Conservation (phyloP, 208 protist genomes). For the Endotrypanum monterogeii region DNA sequence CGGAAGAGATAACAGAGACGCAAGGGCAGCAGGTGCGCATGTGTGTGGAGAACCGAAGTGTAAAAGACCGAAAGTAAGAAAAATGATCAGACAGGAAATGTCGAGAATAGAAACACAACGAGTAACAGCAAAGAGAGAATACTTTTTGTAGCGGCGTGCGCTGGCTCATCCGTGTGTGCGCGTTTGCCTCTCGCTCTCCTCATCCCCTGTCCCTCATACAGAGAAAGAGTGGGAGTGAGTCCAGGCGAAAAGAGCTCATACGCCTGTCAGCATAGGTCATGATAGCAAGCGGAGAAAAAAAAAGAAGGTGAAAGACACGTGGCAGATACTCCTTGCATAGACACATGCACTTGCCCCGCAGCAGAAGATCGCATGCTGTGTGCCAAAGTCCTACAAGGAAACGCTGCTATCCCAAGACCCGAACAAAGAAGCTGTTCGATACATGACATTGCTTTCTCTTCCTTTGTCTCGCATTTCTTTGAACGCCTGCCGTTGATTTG, state of each 20-base stretch:
- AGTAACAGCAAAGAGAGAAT: not conserved
- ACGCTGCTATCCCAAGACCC: not conserved
- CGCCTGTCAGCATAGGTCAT: not conserved
- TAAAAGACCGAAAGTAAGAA: not conserved
- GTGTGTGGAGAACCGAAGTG: not conserved
- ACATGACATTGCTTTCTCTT: not conserved
- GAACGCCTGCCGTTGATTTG: not conserved
- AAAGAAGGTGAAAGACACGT: not conserved
- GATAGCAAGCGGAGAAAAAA: not conserved
- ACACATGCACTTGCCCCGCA: no score
- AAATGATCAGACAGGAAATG: not conserved
- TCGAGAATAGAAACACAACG: not conserved
- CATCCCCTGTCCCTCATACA: not conserved
- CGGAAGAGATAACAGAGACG: not conserved
- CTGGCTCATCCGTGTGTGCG: not conserved
- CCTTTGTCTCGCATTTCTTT: not conserved
- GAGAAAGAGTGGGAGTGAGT: not conserved
- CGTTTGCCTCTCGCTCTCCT: not conserved
- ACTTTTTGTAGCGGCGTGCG: not conserved
- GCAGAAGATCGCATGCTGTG: conserved; percentile 1
- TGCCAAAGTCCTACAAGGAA: not conserved
- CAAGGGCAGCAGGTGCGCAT: not conserved
- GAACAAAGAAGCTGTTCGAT: not conserved
- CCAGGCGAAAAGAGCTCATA: not conserved
- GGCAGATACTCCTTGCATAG: not conserved